Conservation (phyloP, 2,329 filamentous ascomycete species). For the Pseudogymnoascus sp. region DNA sequence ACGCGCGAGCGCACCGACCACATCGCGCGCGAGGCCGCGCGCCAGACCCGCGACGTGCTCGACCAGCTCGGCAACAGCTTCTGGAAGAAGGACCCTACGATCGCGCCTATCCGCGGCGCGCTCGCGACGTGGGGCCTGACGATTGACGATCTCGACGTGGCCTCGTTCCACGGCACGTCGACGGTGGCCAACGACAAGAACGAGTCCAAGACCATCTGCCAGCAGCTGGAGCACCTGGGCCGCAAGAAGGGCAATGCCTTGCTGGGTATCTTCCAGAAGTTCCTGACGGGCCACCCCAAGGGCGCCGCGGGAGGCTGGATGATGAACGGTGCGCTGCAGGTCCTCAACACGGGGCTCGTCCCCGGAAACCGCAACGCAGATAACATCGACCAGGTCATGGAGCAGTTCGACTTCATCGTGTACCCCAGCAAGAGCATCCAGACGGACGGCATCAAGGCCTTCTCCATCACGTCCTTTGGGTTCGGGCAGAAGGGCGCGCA, state of each 20-base stretch:
- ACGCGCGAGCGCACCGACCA: conserved; percentile 75
- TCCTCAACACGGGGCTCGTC: conserved; percentile 86
- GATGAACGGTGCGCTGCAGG: conserved; percentile 96
- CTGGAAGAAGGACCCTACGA: conserved; percentile 92
- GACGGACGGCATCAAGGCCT: conserved; percentile 96
- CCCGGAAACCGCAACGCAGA: conserved; percentile 97
- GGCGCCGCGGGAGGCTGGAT: conserved; percentile 99
- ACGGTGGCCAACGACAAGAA: conserved; percentile 99
- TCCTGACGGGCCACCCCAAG: conserved; percentile 96
- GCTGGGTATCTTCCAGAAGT: conserved; percentile 98
- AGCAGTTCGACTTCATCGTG: conserved; percentile 95
- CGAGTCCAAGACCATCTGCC: conserved; percentile 93
- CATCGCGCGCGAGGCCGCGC: conserved; percentile 76
- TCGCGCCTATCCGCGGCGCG: conserved; percentile 90
- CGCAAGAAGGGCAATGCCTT: conserved; percentile 94
- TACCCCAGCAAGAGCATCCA: conserved; percentile 94
- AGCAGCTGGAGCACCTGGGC: conserved; percentile 90
- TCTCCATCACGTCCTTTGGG: conserved; percentile 97
- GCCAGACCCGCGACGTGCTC: conserved; percentile 89
- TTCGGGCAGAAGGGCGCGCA: conserved; percentile 99
- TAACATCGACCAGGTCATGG: conserved; percentile 93
- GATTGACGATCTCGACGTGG: conserved; percentile 88
- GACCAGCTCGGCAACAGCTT: conserved; percentile 95
- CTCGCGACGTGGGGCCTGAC: conserved; percentile 97
- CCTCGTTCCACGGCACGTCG: conserved; percentile 97